Conservation (phyloP, 768 basidiomycete species). For the Boletales sp. region DNA sequence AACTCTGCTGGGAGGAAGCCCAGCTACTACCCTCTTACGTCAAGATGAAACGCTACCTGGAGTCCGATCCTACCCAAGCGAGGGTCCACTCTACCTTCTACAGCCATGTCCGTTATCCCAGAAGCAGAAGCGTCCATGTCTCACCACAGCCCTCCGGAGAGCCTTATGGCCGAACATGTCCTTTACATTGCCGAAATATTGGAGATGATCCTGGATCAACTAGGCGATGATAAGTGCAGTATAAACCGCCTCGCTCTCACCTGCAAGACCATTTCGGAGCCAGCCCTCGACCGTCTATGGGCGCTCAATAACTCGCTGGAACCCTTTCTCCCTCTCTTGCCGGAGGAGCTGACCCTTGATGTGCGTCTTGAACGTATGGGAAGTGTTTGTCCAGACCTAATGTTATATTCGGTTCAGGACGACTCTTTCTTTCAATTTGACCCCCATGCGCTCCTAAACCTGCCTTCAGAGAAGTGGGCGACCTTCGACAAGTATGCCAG, state of each 20-base stretch:
- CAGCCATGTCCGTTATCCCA: slow-evolving; percentile 5
- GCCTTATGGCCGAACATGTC: not conserved
- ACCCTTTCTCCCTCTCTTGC: slow-evolving; percentile 21
- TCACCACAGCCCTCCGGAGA: not conserved
- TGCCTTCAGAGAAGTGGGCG: slow-evolving; percentile 15
- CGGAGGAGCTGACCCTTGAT: slow-evolving; percentile 17
- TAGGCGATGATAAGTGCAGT: slow-evolving; percentile 14
- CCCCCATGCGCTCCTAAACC: not conserved
- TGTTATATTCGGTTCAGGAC: slow-evolving; percentile 10
- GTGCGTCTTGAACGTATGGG: slow-evolving; percentile 8
- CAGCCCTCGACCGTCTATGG: slow-evolving; percentile 23
- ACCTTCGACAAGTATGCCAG: slow-evolving; percentile 21
- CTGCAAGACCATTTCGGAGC: slow-evolving; percentile 19
- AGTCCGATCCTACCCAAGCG: not conserved
- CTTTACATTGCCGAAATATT: slow-evolving; percentile 20
- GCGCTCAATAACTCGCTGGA: slow-evolving; percentile 22
- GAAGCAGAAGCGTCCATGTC: not conserved
- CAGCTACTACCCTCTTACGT: slow-evolving; percentile 8
- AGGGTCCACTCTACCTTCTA: not conserved
- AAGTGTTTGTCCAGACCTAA: slow-evolving; percentile 5
- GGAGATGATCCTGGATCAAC: slow-evolving; percentile 21
- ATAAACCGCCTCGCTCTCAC: slow-evolving; percentile 17
- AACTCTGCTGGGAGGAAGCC: too few species aligned
- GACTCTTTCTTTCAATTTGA: slow-evolving; percentile 17
- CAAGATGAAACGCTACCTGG: not conserved